Base-by-base conservation (phyloP, 345 rosid genomes). In the thale cress (Arabidopsis thaliana) region DNA sequence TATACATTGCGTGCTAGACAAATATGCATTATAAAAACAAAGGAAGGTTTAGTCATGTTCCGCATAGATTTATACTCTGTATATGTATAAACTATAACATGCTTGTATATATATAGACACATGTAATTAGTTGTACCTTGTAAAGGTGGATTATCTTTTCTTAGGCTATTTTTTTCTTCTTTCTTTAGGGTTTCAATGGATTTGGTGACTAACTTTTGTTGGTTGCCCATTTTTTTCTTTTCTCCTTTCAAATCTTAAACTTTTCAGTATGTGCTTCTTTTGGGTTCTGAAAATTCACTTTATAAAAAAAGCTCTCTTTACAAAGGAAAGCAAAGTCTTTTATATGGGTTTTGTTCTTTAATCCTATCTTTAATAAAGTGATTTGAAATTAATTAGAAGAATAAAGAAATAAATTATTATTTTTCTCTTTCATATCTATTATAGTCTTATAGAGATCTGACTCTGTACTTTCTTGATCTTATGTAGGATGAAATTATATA, bases 321-420 rank as follows among this genome's bases (percentile, higher is more conserved):
- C 22, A 37, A 70, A 78, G 42, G 42, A 78, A 73, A 83, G 77
- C 56, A 80, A 84, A 83, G 65, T 25, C 79, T 57, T 81, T 77
- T 65, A 65, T 71, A 58, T 75, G 74, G 75, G 82, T 28, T 63
- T 75, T 69, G 51, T 70, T 78, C 61, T 71, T 71, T 72, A 78
- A 79, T 78, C 70, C 23, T n/a, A 71, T 45, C 80, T 80, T 87
- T 84, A 73, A 44, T 69, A 84, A 83, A 85, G 85, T 80, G 76
- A 61, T 83, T 79, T 72, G 36, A 55, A 60, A 63, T 80, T 79
- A 34, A 73, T 79, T 82, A 76, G 34, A 71, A 32, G 33, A 58
- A 67, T 58, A 74, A 74, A 84, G 81, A 82, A 36, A 7, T 1
- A 8, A 22, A 45, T 6, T 11, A 22, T 4, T 32, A 2, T 23